Conservation (phyloP, 805 yeast genomes). For the Wickerhamiella nectarea region DNA sequence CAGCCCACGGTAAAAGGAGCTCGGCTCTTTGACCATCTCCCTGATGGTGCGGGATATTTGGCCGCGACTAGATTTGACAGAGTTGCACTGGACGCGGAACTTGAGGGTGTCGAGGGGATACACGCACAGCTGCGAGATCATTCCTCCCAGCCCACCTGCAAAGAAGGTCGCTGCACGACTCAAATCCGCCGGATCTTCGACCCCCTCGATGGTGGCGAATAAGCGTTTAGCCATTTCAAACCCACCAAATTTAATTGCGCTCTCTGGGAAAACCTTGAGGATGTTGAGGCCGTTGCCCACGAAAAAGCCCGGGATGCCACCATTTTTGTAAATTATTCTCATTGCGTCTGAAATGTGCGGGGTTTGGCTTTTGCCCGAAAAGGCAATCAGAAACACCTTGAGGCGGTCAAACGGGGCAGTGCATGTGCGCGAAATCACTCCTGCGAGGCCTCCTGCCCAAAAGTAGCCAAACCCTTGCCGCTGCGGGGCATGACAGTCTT, state of each 20-base stretch:
- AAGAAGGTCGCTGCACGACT: conserved; percentile 69
- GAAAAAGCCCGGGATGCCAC: conserved; percentile 77
- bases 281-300: conserved; percentile 92
- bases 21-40: conserved; percentile 70
- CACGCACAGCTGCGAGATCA: conserved; percentile 78
- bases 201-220: conserved; percentile 64
- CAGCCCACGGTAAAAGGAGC: conserved; percentile 80
- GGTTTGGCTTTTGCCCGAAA: conserved; percentile 33
- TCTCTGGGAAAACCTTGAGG: conserved; percentile 90
- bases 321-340: conserved; percentile 66
- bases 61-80: conserved; percentile 42
- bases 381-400: conserved; percentile 84
- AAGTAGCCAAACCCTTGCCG: conserved; percentile 80
- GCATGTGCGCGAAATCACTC: conserved; percentile 88
- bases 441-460: conserved; percentile 88
- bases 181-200: conserved; percentile 50
- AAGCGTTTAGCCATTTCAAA: conserved; percentile 76
- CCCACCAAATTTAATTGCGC: conserved; percentile 93
- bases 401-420: conserved; percentile 96
- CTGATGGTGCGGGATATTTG: conserved; percentile 54
- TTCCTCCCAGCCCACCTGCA: conserved; percentile 96
- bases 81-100: conserved; percentile 86
- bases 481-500: conserved; percentile 40
- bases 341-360: conserved; percentile 76
- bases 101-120: conserved; percentile 93